These are phyloP conservation scores for Metschnikowia aberdeeniae DNA, from an alignment of 805 yeast genomes.

Conservation along the genomic window DNA sequence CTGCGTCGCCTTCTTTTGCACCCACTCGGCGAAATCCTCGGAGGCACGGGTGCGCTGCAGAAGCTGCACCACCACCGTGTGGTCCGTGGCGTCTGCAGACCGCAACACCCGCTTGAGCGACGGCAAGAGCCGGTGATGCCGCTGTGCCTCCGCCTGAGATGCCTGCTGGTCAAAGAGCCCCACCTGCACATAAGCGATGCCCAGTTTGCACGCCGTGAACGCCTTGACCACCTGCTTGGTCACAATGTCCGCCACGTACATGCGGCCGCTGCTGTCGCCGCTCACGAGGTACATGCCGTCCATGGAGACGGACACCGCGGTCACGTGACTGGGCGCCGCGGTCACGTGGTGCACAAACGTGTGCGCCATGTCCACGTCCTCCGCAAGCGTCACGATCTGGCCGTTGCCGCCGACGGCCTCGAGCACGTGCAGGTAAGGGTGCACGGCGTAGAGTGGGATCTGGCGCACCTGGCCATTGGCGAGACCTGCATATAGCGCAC, in stretches of 20 bases:
- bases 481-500: slow-evolving; percentile 70
- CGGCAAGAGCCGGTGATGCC: slow-evolving; percentile 51
- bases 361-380: slow-evolving; percentile 45
- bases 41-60: slow-evolving; percentile 22
- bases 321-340: slow-evolving; percentile 29
- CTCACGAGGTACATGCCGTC: slow-evolving; percentile 72
- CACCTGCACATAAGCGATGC: slow-evolving; percentile 30
- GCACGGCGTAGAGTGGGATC: slow-evolving; percentile 47
- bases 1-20: slow-evolving; percentile 46
- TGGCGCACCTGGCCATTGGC: slow-evolving; percentile 56
- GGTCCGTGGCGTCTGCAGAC: slow-evolving; percentile 34
- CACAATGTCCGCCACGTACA: slow-evolving; percentile 62
- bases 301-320: slow-evolving; percentile 55
- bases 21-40: slow-evolving; percentile 46
- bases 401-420: slow-evolving; percentile 61
- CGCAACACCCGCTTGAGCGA: slow-evolving; percentile 58
- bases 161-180: slow-evolving; percentile 19
- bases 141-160: slow-evolving; percentile 21
- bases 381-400: slow-evolving; percentile 47
- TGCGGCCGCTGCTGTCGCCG: slow-evolving; percentile 71
- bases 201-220: slow-evolving; percentile 39
- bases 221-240: slow-evolving; percentile 65
- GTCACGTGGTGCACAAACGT: slow-evolving; percentile 50
- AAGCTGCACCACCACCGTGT: slow-evolving; percentile 41
- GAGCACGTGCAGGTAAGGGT: slow-evolving; percentile 37